Evolutionary conservation across 805 yeast species (phyloP), one percentile per base, ranked within the genome.

Genomic region (Ogataea kodamae): DNA sequence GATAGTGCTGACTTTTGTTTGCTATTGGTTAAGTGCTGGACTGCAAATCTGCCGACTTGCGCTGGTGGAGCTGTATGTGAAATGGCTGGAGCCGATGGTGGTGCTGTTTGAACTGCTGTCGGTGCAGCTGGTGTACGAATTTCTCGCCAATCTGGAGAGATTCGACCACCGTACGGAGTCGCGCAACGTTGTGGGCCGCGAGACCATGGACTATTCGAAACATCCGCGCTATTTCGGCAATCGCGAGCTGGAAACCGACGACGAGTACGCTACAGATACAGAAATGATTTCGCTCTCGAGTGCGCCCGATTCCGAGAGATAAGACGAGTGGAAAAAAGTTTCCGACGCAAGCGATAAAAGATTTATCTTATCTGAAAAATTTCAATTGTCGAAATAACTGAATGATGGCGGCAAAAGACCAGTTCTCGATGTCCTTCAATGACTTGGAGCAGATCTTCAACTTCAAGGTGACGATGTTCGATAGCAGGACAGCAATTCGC

Each of bases 101-200:
- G 62, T 71, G 3, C 65, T 77, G 24, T 48, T 74, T 5, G 71
- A 72, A 29, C 64, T 76, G 10, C 64, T 75, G 21, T 56, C 76
- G 4, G 59, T 70, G 11, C 72, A 78, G 1, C 62, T 74, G 15
- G 65, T 76, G 1, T 79, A 84, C 81, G 86, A 80, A 55, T 76
- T 86, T 81, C 55, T 77, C 7, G 72, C 64, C 46, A 68, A 75
- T 26, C 74, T 78, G 25, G 69, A 72, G 42, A 49, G 64, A 11
- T 50, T 72, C 25, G 80, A 76, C 41, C 64, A 67, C 40, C 55
- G 66, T 19, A 54, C 62, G 18, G 86, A 80, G 42, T 59, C 68
- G 30, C 61, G 62, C 42, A 81, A 81, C 1, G 73, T 81, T 7
- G 65, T 81, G 28, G 89, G 89, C 0, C 64, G 87, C 40, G 65